Base-by-base conservation (phyloP, 2,329 filamentous ascomycete genomes). In the Elsinoe necatrix region DNA sequence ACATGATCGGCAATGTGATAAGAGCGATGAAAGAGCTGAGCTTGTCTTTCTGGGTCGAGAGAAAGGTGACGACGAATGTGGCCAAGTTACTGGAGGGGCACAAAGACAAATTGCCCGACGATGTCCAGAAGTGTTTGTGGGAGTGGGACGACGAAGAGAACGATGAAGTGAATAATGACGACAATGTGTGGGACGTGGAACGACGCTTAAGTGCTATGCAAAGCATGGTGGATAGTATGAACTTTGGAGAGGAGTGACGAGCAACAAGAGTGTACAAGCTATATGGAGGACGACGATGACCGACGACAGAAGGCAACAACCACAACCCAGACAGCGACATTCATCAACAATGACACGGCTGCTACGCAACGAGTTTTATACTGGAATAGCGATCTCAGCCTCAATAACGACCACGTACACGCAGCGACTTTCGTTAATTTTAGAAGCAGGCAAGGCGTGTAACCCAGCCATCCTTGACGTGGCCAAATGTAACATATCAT, bases 11-110 rank as follows among this genome's bases (percentile, higher is more conserved):
- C 18, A 50, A 50, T 16, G 27, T 50, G 12, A 21, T 50, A 2
- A 18, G 45, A 34, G 45, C 45, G 11, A 50, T 50, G 45, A 50
- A 25, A 9, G 45, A 50, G 25, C 16, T 50, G 25, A 50, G 45
- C 16, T 9, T n/a, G 12, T 50, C 45, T 3, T 50, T 50, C 16
- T 50, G 45, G 45, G 25, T 50, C 16, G 45, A 50, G 25, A 31
- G 25, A 21, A 29, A 50, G 18, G 23, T 50, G 7, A 21, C 34
- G 12, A 50, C 14, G 45, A 34, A 18, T 21, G 25, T 50, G 25
- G 45, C 45, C 4, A 50, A 34, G 5, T 31, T 50, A 16, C 12
- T 50, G 16, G 45, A 31, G n/a, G 25, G 11, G 27, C 25, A 50
- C 25, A 31, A 34, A 18, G 45, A 31, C 25, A 31, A 50, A 9